These are phyloP conservation scores for Helotiales sp. DNA, from an alignment of 2,329 filamentous ascomycete genomes.

Conservation along the genomic window DNA sequence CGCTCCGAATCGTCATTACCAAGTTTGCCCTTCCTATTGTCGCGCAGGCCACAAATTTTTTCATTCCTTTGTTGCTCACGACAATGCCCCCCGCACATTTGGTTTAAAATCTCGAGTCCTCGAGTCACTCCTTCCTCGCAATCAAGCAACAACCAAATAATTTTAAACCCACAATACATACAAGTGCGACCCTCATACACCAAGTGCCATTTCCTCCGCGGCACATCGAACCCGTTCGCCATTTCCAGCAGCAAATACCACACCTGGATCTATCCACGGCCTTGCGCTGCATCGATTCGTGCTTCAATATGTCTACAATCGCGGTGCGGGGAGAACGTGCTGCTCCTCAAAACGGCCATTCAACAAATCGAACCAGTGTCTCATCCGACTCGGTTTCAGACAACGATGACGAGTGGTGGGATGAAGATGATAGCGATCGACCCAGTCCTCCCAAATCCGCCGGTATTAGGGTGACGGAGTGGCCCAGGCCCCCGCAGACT, in stretches of 20 bases:
- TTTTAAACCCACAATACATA: neutral
- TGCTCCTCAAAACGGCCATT: constrained; percentile 19
- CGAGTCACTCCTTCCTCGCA: constrained; percentile 15
- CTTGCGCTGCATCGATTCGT: neutral
- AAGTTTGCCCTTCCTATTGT: constrained; percentile 20
- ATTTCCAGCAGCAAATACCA: neutral
- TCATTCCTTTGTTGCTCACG: neutral
- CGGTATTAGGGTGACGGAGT: constrained; percentile 29
- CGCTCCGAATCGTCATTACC: neutral
- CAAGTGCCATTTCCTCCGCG: neutral
- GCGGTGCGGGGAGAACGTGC: constrained; percentile 2
- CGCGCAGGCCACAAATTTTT: neutral
- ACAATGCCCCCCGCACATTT: neutral
- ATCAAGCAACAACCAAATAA: constrained; percentile 5
- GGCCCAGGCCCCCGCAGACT: constrained; percentile 31
- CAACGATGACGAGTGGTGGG: constrained; percentile 41
- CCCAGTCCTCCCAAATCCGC: constrained; percentile 1
- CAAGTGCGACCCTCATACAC: neutral
- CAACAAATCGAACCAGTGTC: constrained; percentile 28
- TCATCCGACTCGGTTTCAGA: constrained; percentile 38
- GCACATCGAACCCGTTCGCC: neutral
- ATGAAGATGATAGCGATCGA: constrained; percentile 33
- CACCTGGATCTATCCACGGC: neutral
- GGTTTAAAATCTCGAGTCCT: neutral
- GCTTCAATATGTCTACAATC: constrained; percentile 30